Percentiles rank a stretch among this genome's conserved stretches.
phyloP scores from a whole-genome alignment of 257 asterid species.

The Echites panduratus region DNA sequence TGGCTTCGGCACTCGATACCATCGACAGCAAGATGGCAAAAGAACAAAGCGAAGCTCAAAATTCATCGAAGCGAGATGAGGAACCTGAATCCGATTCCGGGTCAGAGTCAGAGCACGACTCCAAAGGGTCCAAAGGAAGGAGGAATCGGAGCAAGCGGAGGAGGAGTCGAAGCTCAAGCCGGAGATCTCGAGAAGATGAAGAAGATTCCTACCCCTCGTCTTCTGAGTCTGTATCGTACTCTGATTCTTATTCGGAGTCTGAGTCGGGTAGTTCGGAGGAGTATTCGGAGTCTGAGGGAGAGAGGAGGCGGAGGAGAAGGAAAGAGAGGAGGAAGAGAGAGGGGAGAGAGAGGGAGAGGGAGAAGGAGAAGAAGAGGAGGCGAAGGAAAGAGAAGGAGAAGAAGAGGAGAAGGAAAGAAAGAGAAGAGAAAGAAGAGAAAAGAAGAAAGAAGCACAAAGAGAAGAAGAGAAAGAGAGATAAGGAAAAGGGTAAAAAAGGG shows the following conservation, averaged over 20 bases:
- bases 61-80: constrained; percentile 35
- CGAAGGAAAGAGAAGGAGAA: constrained; percentile 45
- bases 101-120: constrained; percentile 26
- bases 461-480: constrained; percentile 44
- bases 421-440: constrained; percentile 21
- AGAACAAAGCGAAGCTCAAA: constrained; percentile 32
- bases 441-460: constrained; percentile 32
- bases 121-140: constrained; percentile 15
- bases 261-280: constrained; percentile 28
- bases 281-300: constrained; percentile 22
- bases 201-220: constrained; percentile 45
- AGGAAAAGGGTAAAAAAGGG: constrained; percentile 59
- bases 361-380: constrained; percentile 15
- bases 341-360: constrained; percentile 33
- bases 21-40: constrained; percentile 35
- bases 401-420: constrained; percentile 41
- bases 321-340: constrained; percentile 34
- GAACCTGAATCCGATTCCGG: constrained; percentile 35
- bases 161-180: constrained; percentile 35
- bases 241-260: constrained; percentile 23
- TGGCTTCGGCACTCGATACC: neutral
- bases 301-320: constrained; percentile 45
- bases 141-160: constrained; percentile 30
- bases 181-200: constrained; percentile 44
- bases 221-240: constrained; percentile 40